These are phyloP conservation scores for Pichia sp. DNA, from an alignment of 1,139 yeast species.

Conservation along the genomic window DNA sequence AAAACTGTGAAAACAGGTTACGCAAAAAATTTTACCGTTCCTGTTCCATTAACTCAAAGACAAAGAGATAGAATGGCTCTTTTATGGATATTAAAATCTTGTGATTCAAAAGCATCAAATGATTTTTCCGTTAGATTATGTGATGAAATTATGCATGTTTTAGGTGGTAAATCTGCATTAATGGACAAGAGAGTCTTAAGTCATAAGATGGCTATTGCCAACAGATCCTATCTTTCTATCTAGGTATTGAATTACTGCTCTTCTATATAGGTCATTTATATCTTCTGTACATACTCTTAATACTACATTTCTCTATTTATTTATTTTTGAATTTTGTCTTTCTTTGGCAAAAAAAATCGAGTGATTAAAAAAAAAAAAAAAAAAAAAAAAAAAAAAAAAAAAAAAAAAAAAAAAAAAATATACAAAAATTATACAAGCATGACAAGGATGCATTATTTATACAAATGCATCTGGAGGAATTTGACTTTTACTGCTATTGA, in stretches of 20 bases:
- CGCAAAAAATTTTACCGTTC: constrained; percentile 76
- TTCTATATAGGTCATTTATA: too few species aligned
- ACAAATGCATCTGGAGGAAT: constrained; percentile 56
- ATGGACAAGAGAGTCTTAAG: constrained; percentile 76
- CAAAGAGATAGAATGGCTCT: constrained; percentile 85
- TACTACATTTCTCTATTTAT: too few species aligned
- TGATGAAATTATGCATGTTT: constrained; percentile 78
- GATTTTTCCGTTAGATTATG: constrained; percentile 85
- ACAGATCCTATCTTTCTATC: constrained; percentile 51
- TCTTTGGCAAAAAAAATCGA: too few species aligned
- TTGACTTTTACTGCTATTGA: constrained; percentile 53
- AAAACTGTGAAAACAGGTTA: constrained; percentile 78
- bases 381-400: too few species aligned
- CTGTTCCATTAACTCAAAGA: constrained; percentile 74
- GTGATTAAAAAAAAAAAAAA: too few species aligned
- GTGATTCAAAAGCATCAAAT: constrained; percentile 69
- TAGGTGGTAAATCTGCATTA: constrained; percentile 74
- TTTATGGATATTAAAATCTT: constrained; percentile 83
- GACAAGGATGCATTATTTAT: background rate
- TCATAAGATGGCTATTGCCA: constrained; percentile 80
- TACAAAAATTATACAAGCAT: background rate
- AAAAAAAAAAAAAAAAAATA: background rate
- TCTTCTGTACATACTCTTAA: too few species aligned
- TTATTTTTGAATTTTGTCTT: too few species aligned
- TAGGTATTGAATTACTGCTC: too few species aligned